Conservation (phyloP, 805 yeast species). For the Phaffomyces opuntiae region DNA sequence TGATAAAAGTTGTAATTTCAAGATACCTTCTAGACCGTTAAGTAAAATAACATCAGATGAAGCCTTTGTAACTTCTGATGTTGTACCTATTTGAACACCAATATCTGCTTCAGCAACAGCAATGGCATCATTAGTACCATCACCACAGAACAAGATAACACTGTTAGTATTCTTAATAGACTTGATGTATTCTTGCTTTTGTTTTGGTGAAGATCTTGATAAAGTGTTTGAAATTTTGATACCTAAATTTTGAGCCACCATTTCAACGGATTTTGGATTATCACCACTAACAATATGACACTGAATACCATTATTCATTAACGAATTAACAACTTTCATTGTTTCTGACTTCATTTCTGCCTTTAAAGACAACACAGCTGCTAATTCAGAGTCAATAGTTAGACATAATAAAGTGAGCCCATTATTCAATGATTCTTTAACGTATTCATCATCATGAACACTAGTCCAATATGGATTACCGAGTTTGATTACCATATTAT, state of each 20-base stretch:
- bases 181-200: not conserved
- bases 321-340: not conserved
- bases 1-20: not conserved
- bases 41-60: not conserved
- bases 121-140: not conserved
- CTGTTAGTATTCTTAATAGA: not conserved
- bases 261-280: not conserved
- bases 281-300: not conserved
- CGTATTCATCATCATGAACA: not conserved
- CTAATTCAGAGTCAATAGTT: not conserved
- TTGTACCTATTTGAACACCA: not conserved
- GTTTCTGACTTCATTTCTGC: not conserved
- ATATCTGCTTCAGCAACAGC: not conserved
- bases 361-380: not conserved
- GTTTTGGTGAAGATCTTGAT: not conserved
- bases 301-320: not conserved
- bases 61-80: not conserved
- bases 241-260: not conserved
- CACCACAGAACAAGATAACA: not conserved
- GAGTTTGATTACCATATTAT: not conserved
- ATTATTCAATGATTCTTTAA: not conserved
- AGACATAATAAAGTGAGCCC: not conserved
- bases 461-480: not conserved
- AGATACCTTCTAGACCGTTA: not conserved
- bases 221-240: not conserved